Evolutionary conservation across 2,329 filamentous ascomycete species (phyloP), one percentile per base, ranked within the genome.

Genomic region (Fusarium proliferatum): DNA sequence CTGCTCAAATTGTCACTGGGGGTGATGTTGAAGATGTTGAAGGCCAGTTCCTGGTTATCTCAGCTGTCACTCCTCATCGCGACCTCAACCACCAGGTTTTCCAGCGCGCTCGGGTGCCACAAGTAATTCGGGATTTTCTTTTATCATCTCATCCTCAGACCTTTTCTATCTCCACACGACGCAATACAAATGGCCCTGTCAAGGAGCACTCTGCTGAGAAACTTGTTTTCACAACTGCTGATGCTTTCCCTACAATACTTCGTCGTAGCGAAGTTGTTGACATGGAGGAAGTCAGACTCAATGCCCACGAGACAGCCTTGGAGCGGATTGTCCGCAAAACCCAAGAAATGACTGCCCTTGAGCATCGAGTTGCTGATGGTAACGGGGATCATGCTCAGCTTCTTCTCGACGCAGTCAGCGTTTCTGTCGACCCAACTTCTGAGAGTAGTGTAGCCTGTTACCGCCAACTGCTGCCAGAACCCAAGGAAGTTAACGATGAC

Each of bases 241-340:
- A 98, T 77, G 84, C 92, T 2, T 98, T 98, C 84, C 96, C 96
- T 2, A 98, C 95, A 3, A 97, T 98, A 55, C 85, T 98, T 33
- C 90, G 94, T 38, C 90, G 95, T 62, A 97, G 94, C 76, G 95
- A 98, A 83, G 93, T 98, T 68, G 84, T 97, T 19, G 86, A 89
- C 11, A 86, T 89, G 2, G 88, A 91, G 23, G 91, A 92, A 55
- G 81, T 94, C 23, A 87, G 87, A 16, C 86, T 98, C 33, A 89
- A 88, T 38, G 91, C 95, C 11, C 86, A 96, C 66, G 93, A 98
- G 82, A 95, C 94, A n/a, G 96, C 93, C 1, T 86, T 98, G 69
- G 96, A 98, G 81, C 91, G 96, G 21, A 96, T 96, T 38, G 92
- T 94, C 76, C 91, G 95, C 67, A 98, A 98, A 85, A 97, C 96